Evolutionary conservation across 1,139 yeast genomes (phyloP).

Genomic region (Arxiozyma slooffiae): DNA sequence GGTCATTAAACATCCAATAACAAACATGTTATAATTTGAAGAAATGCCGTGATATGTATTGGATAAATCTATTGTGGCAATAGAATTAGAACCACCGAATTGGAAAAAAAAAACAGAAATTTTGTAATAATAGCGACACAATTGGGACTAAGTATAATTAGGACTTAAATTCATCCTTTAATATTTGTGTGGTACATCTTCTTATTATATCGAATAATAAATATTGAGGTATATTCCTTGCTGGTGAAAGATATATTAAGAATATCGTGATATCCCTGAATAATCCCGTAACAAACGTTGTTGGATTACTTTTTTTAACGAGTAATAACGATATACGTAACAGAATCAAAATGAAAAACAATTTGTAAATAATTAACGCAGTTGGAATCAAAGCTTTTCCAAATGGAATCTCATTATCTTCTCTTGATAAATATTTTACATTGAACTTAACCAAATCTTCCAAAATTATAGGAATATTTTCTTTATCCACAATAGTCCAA

Average conservation of each 20-base stretch:
- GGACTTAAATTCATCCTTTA: conserved; percentile 8
- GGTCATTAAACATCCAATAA: conserved; percentile 73
- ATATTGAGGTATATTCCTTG: conserved; percentile 63
- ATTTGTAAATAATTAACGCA: conserved; percentile 28
- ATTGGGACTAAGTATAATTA: conserved; percentile 13
- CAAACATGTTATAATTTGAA: conserved; percentile 51
- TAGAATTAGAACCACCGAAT: conserved; percentile 82
- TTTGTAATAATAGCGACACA: conserved; percentile 42
- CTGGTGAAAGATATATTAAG: conserved; percentile 60
- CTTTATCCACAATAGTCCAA: conserved; percentile 17
- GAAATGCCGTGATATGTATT: conserved; percentile 85
- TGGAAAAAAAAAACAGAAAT: conserved; percentile 75
- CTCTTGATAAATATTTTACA: background rate
- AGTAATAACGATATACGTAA: conserved; percentile 26
- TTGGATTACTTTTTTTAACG: background rate
- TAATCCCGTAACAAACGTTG: conserved; percentile 21
- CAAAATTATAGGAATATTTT: conserved; percentile 9
- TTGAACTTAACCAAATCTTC: background rate
- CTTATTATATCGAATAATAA: conserved; percentile 39
- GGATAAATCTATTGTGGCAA: conserved; percentile 81
- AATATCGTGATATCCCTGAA: conserved; percentile 44
- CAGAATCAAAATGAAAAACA: conserved; percentile 19
- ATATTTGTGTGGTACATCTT: conserved; percentile 6
- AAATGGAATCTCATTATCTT: background rate
- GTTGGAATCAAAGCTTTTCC: conserved; percentile 24